These are phyloP conservation scores for Ophiocordyceps camponoti-saundersi DNA, from an alignment of 2,329 filamentous ascomycete genomes.

Conservation along the genomic window DNA sequence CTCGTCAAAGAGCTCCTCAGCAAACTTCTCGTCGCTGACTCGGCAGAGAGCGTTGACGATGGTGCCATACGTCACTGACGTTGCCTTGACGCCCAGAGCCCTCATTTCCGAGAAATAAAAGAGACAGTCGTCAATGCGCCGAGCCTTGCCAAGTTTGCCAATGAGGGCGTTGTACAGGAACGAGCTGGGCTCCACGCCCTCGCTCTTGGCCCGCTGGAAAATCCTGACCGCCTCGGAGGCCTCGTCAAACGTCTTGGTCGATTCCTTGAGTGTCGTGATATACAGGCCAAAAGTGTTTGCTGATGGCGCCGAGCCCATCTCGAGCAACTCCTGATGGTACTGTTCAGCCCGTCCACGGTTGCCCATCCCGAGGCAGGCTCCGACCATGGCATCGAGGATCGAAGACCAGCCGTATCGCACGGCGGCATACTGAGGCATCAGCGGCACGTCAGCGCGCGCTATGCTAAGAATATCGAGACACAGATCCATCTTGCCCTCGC, in stretches of 20 bases:
- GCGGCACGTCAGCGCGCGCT: slow-evolving; percentile 76
- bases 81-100: slow-evolving; percentile 77
- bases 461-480: slow-evolving; percentile 79
- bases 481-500: slow-evolving; percentile 64
- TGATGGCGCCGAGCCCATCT: slow-evolving; percentile 80
- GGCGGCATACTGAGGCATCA: slow-evolving; percentile 66
- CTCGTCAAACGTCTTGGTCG: slow-evolving; percentile 93
- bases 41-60: slow-evolving; percentile 96
- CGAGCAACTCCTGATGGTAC: slow-evolving; percentile 80
- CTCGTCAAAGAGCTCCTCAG: slow-evolving; percentile 94
- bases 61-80: slow-evolving; percentile 93
- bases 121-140: slow-evolving; percentile 92
- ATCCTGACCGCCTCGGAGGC: slow-evolving; percentile 94
- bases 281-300: slow-evolving; percentile 97
- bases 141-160: slow-evolving; percentile 93
- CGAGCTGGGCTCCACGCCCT: slow-evolving; percentile 88
- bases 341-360: slow-evolving; percentile 67
- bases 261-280: slow-evolving; percentile 97
- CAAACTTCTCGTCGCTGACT: slow-evolving; percentile 93
- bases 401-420: slow-evolving; percentile 93
- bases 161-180: slow-evolving; percentile 98
- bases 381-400: slow-evolving; percentile 92
- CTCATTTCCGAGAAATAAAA: slow-evolving; percentile 99
- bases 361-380: slow-evolving; percentile 70
- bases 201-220: slow-evolving; percentile 81